Evolutionary conservation across 352 stramenopile genomes (phyloP).

Genomic region (Pythium oligandrum): DNA sequence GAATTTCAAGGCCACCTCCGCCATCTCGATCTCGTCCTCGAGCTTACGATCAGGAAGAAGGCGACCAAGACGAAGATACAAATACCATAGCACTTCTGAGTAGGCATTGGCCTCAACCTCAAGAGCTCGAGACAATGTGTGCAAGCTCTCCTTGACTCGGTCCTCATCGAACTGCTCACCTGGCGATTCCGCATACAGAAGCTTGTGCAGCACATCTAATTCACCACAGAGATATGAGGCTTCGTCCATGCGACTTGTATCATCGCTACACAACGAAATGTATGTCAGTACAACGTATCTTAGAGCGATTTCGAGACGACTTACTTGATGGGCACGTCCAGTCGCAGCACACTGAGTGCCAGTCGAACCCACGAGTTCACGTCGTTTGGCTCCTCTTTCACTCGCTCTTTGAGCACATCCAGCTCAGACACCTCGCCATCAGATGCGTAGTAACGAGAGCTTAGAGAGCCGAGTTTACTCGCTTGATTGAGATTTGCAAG

Average conservation of each 20-base stretch:
- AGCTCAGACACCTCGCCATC: not conserved
- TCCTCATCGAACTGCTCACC: conserved; percentile 1
- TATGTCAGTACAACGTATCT: too few relatives aligned
- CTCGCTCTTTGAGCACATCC: conserved; percentile 7
- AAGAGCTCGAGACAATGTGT: conserved; percentile 26
- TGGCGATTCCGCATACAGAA: conserved; percentile 6
- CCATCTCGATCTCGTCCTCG: conserved; percentile 21
- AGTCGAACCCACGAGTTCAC: conserved; percentile 17
- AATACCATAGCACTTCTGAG: conserved; percentile 28
- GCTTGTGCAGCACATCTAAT: conserved; percentile 12
- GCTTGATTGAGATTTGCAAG: too few relatives aligned
- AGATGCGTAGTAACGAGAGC: too few relatives aligned
- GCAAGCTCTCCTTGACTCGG: conserved; percentile 18
- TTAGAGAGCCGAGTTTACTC: too few relatives aligned
- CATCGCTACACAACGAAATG: too few relatives aligned
- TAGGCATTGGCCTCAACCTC: conserved; percentile 36
- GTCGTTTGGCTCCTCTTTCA: conserved; percentile 12
- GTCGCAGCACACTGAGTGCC: conserved; percentile 10
- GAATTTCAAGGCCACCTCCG: conserved; percentile 28
- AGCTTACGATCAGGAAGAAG: conserved; percentile 13
- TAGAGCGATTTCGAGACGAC: too few relatives aligned
- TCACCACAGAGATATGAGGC: conserved; percentile 3
- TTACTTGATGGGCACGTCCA: conserved; percentile 15
- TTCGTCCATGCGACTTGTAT: too few relatives aligned
- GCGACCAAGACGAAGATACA: conserved; percentile 25